These are phyloP conservation scores for Friedmanniomyces simplex DNA, from an alignment of 495 filamentous ascomycete genomes.

Conservation along the genomic window DNA sequence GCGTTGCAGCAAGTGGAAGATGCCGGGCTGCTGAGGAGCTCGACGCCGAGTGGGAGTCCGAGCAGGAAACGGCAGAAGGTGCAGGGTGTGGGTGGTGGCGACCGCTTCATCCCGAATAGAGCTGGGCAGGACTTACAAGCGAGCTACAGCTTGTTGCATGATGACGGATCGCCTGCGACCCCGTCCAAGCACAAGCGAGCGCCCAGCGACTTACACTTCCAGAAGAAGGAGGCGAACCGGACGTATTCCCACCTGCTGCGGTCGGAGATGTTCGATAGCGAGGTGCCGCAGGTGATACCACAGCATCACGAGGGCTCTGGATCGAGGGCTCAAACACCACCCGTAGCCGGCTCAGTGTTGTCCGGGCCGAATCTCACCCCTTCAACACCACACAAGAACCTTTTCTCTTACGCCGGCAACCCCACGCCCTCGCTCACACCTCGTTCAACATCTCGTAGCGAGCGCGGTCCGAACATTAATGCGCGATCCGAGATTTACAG, in stretches of 20 bases:
- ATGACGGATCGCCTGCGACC: conserved; percentile 79
- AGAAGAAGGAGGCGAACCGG: conserved; percentile 85
- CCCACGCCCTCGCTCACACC: conserved; percentile 84
- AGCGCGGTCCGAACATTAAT: conserved; percentile 76
- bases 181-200: conserved; percentile 76
- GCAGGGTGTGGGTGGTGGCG: conserved; percentile 45
- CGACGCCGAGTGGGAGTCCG: conserved; percentile 65
- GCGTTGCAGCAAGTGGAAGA: conserved; percentile 56
- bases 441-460: conserved; percentile 44
- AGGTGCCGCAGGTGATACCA: conserved; percentile 72
- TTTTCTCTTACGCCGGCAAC: conserved; percentile 58
- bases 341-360: conserved; percentile 50
- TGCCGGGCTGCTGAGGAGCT: conserved; percentile 50
- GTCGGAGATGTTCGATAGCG: conserved; percentile 79
- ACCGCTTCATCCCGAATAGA: conserved; percentile 91
- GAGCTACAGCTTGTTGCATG: conserved; percentile 80
- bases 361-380: conserved; percentile 63
- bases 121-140: conserved; percentile 88
- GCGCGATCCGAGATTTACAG: conserved; percentile 86
- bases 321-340: conserved; percentile 67
- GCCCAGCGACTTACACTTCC: conserved; percentile 85
- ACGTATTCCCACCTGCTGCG: conserved; percentile 84
- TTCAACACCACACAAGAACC: conserved; percentile 91
- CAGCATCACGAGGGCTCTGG: conserved; percentile 56
- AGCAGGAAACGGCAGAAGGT: conserved; percentile 79